Evolutionary conservation across 768 basidiomycete genomes (phyloP).

Genomic region (Rhizopogon salebrosus): DNA sequence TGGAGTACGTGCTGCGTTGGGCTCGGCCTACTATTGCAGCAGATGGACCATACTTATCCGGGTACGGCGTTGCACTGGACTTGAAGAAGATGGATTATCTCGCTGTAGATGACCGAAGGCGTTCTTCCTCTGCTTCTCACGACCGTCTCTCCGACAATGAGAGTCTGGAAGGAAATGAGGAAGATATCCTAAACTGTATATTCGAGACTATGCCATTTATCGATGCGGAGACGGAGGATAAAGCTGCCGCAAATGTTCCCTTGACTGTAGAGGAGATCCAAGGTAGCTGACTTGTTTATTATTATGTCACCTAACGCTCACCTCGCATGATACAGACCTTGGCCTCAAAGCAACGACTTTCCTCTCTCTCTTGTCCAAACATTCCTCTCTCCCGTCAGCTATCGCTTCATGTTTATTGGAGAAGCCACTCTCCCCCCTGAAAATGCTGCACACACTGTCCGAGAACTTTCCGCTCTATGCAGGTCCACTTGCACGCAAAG

Average conservation of each 20-base stretch:
- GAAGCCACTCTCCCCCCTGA: constrained; percentile 11
- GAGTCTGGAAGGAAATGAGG: constrained; percentile 10
- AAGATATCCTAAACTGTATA: constrained; percentile 21
- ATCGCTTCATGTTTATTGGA: constrained; percentile 15
- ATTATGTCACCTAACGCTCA: neutral
- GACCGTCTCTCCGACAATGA: neutral
- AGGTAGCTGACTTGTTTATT: constrained; percentile 30
- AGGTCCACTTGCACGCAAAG: constrained; percentile 64
- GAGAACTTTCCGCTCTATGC: constrained; percentile 92
- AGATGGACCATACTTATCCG: constrained; percentile 49
- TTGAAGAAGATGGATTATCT: constrained; percentile 98
- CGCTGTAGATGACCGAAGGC: constrained; percentile 77
- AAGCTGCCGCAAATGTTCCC: constrained; percentile 37
- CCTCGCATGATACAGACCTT: constrained; percentile 37
- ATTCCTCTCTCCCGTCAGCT: constrained; percentile 37
- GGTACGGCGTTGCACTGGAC: constrained; percentile 89
- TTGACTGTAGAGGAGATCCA: constrained; percentile 49
- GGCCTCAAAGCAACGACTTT: constrained; percentile 74
- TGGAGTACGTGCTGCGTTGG: constrained; percentile 72
- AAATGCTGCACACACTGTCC: constrained; percentile 54
- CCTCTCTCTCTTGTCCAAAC: constrained; percentile 50
- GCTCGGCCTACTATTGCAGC: constrained; percentile 6
- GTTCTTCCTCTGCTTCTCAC: neutral
- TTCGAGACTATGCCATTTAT: constrained; percentile 27
- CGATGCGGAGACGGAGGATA: constrained; percentile 23